Conservation (phyloP, 2,329 filamentous ascomycete genomes). For the Elsinoe fawcettii region DNA sequence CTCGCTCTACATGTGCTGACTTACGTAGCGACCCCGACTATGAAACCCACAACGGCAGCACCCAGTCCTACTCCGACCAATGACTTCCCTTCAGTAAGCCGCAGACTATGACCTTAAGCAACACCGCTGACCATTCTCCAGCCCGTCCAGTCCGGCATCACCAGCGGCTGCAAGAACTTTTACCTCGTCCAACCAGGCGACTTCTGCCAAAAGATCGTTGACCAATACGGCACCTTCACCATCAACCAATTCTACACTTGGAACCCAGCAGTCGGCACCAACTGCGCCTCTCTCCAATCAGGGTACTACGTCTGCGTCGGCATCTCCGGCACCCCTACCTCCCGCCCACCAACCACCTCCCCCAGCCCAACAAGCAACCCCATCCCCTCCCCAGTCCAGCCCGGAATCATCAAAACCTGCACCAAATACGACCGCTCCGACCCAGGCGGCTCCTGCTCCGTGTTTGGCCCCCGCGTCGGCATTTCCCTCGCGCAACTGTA, state of each 20-base stretch:
- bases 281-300: constrained; percentile 19
- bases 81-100: not conserved
- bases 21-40: too few species aligned
- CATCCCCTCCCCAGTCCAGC: constrained; percentile 11
- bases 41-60: not conserved
- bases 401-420: constrained; percentile 18
- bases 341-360: not conserved
- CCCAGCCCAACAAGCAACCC: not conserved
- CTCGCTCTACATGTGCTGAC: not conserved
- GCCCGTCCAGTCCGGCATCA: constrained; percentile 26
- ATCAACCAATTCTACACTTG: constrained; percentile 24
- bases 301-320: constrained; percentile 14
- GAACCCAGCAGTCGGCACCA: constrained; percentile 25
- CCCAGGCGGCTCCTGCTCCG: constrained; percentile 16
- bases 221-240: constrained; percentile 13
- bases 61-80: not conserved
- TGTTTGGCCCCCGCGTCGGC: constrained; percentile 15
- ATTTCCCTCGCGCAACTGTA: constrained; percentile 15
- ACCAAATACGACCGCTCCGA: constrained; percentile 18
- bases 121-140: not conserved
- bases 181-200: constrained; percentile 22
- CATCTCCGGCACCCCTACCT: not conserved
- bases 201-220: constrained; percentile 24
- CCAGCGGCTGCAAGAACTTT: constrained; percentile 25
- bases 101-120: too few species aligned